Conservation (phyloP, 305 asterid genomes). For the Nicotiana rustica region DNA sequence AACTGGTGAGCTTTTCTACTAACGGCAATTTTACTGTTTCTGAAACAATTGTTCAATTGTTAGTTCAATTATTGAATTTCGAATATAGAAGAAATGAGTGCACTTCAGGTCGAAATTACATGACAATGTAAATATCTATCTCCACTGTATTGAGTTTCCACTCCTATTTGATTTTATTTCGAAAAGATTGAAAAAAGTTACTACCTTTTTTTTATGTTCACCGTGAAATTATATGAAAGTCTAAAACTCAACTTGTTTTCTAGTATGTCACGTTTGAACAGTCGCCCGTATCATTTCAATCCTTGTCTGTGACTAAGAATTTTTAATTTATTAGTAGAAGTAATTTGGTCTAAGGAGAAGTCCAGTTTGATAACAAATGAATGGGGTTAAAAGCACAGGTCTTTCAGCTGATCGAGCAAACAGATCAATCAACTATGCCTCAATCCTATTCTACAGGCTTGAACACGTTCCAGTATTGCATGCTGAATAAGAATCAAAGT, state of each 20-base stretch:
- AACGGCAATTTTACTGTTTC: background rate
- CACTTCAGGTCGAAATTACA: background rate
- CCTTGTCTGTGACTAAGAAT: background rate
- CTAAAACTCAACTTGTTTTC: background rate
- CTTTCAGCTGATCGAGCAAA: background rate
- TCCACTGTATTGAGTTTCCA: background rate
- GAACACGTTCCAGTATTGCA: background rate
- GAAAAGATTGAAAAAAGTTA: background rate
- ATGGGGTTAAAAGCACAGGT: background rate
- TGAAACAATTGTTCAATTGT: constrained; percentile 20
- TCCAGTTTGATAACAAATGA: background rate
- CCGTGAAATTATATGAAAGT: background rate
- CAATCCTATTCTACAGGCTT: background rate
- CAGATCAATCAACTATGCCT: background rate
- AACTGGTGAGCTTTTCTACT: background rate
- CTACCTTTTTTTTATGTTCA: background rate
- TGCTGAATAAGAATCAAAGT: constrained; percentile 1
- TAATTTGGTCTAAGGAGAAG: background rate
- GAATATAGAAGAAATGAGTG: background rate
- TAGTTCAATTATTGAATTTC: background rate
- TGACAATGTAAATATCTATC: background rate
- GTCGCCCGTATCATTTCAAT: background rate
- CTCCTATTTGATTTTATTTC: background rate
- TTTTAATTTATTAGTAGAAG: background rate
- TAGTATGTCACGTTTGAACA: no score